These are phyloP conservation scores for Pythium sp. DNA, from an alignment of 352 stramenopile species.

Conservation along the genomic window DNA sequence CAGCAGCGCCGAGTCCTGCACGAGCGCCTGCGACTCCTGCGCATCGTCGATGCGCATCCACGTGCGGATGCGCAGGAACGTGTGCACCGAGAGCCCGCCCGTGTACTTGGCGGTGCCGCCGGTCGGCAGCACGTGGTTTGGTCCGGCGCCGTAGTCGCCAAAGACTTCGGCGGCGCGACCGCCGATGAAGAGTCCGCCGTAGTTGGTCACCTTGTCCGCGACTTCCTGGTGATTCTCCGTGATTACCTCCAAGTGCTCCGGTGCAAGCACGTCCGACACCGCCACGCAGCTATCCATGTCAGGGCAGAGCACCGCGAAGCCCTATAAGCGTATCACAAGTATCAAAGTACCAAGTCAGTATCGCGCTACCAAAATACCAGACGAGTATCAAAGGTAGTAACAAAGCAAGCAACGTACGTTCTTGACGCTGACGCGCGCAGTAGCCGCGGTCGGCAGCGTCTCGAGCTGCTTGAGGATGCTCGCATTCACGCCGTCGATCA, in stretches of 20 bases:
- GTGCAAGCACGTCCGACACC: conserved; percentile 85
- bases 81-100: conserved; percentile 97
- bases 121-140: conserved; percentile 98
- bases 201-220: conserved; percentile 71
- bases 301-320: conserved; percentile 75
- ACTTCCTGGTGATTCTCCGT: conserved; percentile 89
- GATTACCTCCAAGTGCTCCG: conserved; percentile 90
- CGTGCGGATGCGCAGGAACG: conserved; percentile 97
- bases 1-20: conserved; percentile 93
- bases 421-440: conserved; percentile 57
- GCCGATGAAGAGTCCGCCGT: conserved; percentile 94
- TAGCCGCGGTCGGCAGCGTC: conserved; percentile 63
- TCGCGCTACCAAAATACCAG: neutral
- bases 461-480: conserved; percentile 74
- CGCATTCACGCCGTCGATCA: conserved; percentile 91
- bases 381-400: neutral
- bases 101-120: conserved; percentile 97
- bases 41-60: conserved; percentile 97
- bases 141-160: conserved; percentile 98
- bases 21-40: conserved; percentile 75
- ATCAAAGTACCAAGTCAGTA: neutral
- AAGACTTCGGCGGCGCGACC: conserved; percentile 93
- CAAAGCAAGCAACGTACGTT: conserved; percentile 32
- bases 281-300: conserved; percentile 70
- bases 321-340: conserved; percentile 19